Evolutionary conservation across 148 eudicot genomes (phyloP).

Genomic region (Bassia scoparia): DNA sequence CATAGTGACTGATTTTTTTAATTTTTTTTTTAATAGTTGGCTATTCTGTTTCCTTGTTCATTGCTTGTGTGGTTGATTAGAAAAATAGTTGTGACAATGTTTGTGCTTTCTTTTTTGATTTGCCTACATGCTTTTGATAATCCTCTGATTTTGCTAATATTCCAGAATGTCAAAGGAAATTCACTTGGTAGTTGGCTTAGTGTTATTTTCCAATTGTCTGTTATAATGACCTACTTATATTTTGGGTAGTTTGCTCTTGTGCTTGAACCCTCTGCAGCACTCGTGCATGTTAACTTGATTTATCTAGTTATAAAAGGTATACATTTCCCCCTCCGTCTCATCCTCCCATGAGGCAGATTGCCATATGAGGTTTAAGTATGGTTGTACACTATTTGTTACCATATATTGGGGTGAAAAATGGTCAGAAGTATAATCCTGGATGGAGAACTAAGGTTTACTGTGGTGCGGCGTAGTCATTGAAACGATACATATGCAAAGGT

Average conservation of each 20-base stretch:
- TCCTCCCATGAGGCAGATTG: too few relatives aligned
- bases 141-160: too few relatives aligned
- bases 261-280: too few relatives aligned
- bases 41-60: neutral
- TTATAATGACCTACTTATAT: too few relatives aligned
- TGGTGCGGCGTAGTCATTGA: neutral
- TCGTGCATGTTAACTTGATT: too few relatives aligned
- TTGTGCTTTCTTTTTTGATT: neutral
- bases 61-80: neutral
- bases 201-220: neutral
- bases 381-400: too few relatives aligned
- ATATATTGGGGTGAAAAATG: too few relatives aligned
- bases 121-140: neutral
- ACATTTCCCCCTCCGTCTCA: too few relatives aligned
- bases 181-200: neutral
- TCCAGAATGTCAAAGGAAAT: neutral
- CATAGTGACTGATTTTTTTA: neutral
- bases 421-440: neutral
- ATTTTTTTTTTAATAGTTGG: too few relatives aligned
- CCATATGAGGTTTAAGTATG: too few relatives aligned
- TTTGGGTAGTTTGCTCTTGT: too few relatives aligned
- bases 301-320: too few relatives aligned
- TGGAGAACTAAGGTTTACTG: neutral
- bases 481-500: neutral
- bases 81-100: neutral